Base-by-base conservation (phyloP, 2,329 filamentous ascomycete genomes). In the Penicillium sp. region DNA sequence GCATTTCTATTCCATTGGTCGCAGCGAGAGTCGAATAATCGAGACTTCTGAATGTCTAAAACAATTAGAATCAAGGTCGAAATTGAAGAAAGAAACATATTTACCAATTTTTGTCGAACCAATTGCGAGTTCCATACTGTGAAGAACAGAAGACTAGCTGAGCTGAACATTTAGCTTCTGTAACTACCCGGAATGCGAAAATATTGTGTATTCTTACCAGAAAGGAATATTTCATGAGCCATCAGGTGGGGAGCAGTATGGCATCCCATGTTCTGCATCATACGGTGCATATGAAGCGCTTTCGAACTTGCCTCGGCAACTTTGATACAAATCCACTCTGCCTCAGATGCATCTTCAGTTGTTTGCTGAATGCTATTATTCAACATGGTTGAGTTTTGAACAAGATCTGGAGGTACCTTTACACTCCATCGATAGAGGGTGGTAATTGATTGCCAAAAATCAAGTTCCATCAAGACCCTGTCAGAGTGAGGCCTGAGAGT, bases 401-500 rank as follows among this genome's bases (percentile, higher is more conserved):
- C 42, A 8, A 45, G n/a, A 13, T 45, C 26, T 5, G 42, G 9
- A 1, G 42, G 42, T 2, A 45, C 18, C 4, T 31, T 21, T 8
- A 45, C 18, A 31, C 42, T 45, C 42, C 42, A 45, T 16, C 42
- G 24, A 45, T 45, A 45, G 18, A 45, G 42, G 10, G 28, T n/a
- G 10, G 31, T 29, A 2, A 45, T 31, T 13, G 42, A 29, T 31
- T 45, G 42, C 42, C 42, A 45, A 31, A 45, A 45, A 16, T 45
- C 42, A n/a, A 45, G 42, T 14, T 45, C 42, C 42, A 45, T 29
- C 16, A 23, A 11, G 16, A 31, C 14, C 19, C 28, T 45, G 16
- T 45, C 42, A 1, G 42, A 29, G 5, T 13, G 42, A 23, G 16
- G 16, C 10, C 18, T 16, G 3, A 21, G 13, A 5, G 6, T 31